These are phyloP conservation scores for Jackrogersella minutella DNA, from an alignment of 495 filamentous ascomycete species.

Conservation along the genomic window DNA sequence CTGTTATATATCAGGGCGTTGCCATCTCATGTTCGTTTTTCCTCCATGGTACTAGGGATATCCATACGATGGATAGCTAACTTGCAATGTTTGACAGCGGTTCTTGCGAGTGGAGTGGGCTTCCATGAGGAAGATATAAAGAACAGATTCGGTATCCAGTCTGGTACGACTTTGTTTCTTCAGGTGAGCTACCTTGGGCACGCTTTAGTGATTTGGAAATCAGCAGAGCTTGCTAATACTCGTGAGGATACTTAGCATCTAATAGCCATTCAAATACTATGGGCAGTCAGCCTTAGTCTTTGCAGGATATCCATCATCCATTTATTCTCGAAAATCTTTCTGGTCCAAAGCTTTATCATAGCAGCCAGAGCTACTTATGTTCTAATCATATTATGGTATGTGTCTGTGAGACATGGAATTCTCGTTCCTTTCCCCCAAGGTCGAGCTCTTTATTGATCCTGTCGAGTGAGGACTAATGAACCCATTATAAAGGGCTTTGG, in stretches of 20 bases:
- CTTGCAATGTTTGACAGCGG: constrained; percentile 19
- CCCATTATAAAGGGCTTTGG: constrained; percentile 25
- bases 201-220: neutral
- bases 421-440: neutral
- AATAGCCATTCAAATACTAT: constrained; percentile 31
- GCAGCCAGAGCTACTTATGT: constrained; percentile 35
- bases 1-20: constrained; percentile 33
- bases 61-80: constrained; percentile 5
- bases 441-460: neutral
- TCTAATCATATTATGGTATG: constrained; percentile 39
- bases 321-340: constrained; percentile 39
- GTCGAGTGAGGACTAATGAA: neutral
- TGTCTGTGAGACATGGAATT: neutral
- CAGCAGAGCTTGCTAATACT: constrained; percentile 1
- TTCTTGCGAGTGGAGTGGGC: constrained; percentile 34
- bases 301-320: constrained; percentile 43
- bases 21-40: constrained; percentile 37
- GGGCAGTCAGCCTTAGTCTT: constrained; percentile 40
- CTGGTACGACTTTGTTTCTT: constrained; percentile 22
- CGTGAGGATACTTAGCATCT: constrained; percentile 14
- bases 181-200: constrained; percentile 11
- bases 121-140: constrained; percentile 31
- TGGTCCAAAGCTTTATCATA: constrained; percentile 36
- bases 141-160: constrained; percentile 28
- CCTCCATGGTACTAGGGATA: neutral